phyloP scores from a whole-genome alignment of 1,139 yeast species.

The Geotrichum siamense region DNA sequence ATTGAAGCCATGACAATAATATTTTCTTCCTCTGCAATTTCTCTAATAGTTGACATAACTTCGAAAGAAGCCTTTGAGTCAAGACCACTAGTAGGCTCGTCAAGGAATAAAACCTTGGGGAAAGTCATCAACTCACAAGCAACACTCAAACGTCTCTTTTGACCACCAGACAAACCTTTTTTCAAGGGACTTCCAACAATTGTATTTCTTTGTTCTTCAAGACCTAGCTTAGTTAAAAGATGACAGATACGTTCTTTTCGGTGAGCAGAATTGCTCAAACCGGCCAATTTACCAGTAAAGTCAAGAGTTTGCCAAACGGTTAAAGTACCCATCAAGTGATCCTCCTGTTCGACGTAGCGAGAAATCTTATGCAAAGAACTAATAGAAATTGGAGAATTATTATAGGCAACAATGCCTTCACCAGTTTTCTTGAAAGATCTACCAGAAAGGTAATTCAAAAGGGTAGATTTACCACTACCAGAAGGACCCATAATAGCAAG shows the following conservation, averaged over 20 bases:
- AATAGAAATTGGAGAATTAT: too few species aligned
- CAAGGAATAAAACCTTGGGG: conserved; percentile 71
- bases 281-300: too few species aligned
- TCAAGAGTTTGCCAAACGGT: too few species aligned
- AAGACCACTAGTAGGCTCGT: conserved; percentile 86
- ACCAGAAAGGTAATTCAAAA: too few species aligned
- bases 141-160: conserved; percentile 66
- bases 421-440: too few species aligned
- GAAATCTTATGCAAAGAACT: too few species aligned
- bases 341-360: too few species aligned
- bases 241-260: too few species aligned
- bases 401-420: too few species aligned
- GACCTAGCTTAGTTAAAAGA: too few species aligned
- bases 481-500: conserved; percentile 85
- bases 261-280: too few species aligned
- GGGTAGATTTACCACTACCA: conserved; percentile 84
- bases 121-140: conserved; percentile 71
- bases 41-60: conserved; percentile 55
- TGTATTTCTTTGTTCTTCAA: conserved; percentile 54
- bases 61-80: conserved; percentile 72
- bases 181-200: conserved; percentile 46
- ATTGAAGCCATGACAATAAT: conserved; percentile 69
- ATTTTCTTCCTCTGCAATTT: conserved; percentile 54
- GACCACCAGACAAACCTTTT: conserved; percentile 73
- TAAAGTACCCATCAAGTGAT: too few species aligned